These are phyloP conservation scores for Rhodotorula toruloides DNA, from an alignment of 768 basidiomycete genomes.

Conservation along the genomic window DNA sequence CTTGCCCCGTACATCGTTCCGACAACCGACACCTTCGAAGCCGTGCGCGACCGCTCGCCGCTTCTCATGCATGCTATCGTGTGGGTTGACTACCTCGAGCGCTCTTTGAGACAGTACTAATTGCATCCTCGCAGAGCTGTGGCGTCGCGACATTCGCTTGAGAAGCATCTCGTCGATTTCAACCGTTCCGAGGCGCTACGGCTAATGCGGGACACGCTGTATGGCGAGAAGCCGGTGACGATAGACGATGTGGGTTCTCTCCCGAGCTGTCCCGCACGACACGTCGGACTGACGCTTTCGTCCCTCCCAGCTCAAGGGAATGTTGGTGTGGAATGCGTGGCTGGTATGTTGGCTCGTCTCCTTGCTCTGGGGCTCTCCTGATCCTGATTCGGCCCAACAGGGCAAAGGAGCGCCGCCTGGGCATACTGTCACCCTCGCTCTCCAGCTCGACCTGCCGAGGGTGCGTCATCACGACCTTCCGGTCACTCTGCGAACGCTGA, in stretches of 20 bases:
- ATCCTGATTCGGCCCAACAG: not conserved
- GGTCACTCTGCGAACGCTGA: not conserved
- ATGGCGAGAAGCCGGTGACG: slow-evolving; percentile 9
- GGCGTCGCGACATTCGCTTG: slow-evolving; percentile 18
- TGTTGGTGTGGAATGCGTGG: slow-evolving; percentile 27
- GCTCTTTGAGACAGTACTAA: too few relatives aligned
- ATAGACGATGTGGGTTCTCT: slow-evolving; percentile 21
- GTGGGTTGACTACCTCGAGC: not conserved
- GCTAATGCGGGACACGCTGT: slow-evolving; percentile 29
- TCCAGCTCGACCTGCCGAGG: slow-evolving; percentile 30
- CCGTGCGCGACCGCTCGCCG: slow-evolving; percentile 15
- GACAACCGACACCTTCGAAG: slow-evolving; percentile 7
- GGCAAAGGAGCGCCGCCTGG: slow-evolving; percentile 31
- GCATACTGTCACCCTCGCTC: slow-evolving; percentile 23
- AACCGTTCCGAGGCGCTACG: slow-evolving; percentile 7
- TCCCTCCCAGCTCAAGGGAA: slow-evolving; percentile 14
- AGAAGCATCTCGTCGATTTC: slow-evolving; percentile 12
- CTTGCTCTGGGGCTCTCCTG: not conserved
- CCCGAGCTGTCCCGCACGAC: not conserved
- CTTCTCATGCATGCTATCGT: slow-evolving; percentile 27
- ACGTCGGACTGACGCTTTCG: accelerated
- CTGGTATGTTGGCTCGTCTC: slow-evolving; percentile 1
- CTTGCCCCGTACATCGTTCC: slow-evolving; percentile 35
- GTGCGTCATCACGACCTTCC: not conserved
- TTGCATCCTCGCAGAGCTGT: slow-evolving; percentile 6